These are phyloP conservation scores for Mycena pura DNA, from an alignment of 768 basidiomycete genomes.

Conservation along the genomic window DNA sequence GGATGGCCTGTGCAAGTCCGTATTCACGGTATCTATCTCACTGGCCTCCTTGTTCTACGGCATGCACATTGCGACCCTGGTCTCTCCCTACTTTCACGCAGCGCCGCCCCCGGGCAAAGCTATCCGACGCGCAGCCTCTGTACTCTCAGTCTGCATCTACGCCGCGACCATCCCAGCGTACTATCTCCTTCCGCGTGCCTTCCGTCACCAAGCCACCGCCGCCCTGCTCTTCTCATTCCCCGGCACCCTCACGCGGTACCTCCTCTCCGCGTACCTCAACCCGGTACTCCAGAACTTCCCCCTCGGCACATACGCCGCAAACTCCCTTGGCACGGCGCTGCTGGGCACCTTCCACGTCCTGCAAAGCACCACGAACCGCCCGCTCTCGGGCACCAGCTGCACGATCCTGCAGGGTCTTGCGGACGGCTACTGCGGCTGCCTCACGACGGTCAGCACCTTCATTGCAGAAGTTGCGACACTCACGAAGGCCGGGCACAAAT, in stretches of 20 bases:
- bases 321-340: constrained; percentile 82
- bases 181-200: constrained; percentile 70
- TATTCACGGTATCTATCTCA: constrained; percentile 80
- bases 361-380: constrained; percentile 54
- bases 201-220: constrained; percentile 83
- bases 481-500: constrained; percentile 62
- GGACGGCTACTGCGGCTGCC: constrained; percentile 95
- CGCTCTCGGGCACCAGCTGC: constrained; percentile 63
- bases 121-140: constrained; percentile 58
- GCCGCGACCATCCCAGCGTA: constrained; percentile 80
- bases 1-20: constrained; percentile 82
- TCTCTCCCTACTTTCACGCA: constrained; percentile 49
- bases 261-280: constrained; percentile 79
- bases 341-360: constrained; percentile 76
- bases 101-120: constrained; percentile 48
- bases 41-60: constrained; percentile 84
- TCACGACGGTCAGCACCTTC: constrained; percentile 95
- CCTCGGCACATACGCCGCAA: constrained; percentile 80
- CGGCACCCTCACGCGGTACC: constrained; percentile 84
- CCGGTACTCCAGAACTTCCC: constrained; percentile 66
- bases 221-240: constrained; percentile 90
- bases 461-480: constrained; percentile 72
- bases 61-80: constrained; percentile 56
- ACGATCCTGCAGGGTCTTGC: constrained; percentile 78
- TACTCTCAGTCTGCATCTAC: constrained; percentile 70